Evolutionary conservation across 371 early-diverging fungal species (phyloP), one percentile per base, ranked within the genome.

Genomic region (Ordospora colligata): DNA sequence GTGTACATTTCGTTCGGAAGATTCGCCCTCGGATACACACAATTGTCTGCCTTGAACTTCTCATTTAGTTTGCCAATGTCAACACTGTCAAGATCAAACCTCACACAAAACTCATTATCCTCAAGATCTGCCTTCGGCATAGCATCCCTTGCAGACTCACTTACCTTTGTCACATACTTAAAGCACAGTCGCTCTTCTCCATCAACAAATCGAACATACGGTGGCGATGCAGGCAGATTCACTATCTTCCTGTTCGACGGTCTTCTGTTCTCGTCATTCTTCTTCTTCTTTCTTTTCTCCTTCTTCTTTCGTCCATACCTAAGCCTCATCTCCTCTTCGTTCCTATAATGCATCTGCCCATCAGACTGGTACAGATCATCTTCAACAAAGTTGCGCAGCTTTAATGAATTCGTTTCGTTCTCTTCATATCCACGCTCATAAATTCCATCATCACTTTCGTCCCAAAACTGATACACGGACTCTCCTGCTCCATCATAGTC

Each of bases 21-120:
- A 83, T 89, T 87, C 25, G 93, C 93, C 45, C 92, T 83, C 23
- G 91, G 91, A 80, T 93, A 93, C 72, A 95, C 88, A 76, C 90
- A 89, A 81, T 92, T 93, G 50, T 87, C 88, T 45, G 82, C 80
- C 77, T 89, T 90, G 77, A 92, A 91, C 69, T 88, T 87, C 44
- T 88, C 88, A 49, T 87, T 85, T 23, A 93, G 76, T 19, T 84
- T 83, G 22, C 85, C 82, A 11, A 88, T 74, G 54, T 85, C 81
- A 1, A 90, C 87, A 53, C 82, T 81, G 27, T 90, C 88, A 63
- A 92, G 84, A 83, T 92, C 92, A 46, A 88, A 90, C 22, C 91
- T 88, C 49, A 92, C 89, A 58, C 85, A 86, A 77, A 89, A 91
- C 53, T 88, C 87, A 47, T 87, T 87, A 12, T 86, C 84, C 66